Percentiles rank a stretch among this genome's conserved stretches.
These are phyloP conservation scores for Tricholomella constricta DNA, from an alignment of 768 basidiomycete genomes.

Conservation along the genomic window DNA sequence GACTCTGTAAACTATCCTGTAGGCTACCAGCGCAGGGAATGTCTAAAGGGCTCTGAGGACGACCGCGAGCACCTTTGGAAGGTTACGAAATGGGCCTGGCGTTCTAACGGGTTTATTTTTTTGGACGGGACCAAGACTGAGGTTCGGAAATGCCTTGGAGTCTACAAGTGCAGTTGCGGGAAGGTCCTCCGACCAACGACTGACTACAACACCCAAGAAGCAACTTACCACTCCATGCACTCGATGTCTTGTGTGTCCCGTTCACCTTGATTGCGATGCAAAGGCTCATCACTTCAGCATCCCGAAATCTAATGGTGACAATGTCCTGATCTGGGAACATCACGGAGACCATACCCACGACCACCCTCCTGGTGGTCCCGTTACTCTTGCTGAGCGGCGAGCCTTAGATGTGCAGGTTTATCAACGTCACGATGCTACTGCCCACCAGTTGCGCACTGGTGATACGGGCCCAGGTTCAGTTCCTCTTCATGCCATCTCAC, in stretches of 20 bases:
- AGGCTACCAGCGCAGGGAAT: neutral
- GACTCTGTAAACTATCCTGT: neutral
- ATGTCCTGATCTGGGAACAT: slow-evolving; percentile 13
- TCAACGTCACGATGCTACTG: slow-evolving; percentile 13
- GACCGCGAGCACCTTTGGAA: neutral
- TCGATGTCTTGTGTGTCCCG: neutral
- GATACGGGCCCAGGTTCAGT: slow-evolving; percentile 15
- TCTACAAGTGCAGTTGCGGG: neutral
- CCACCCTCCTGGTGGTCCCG: slow-evolving; percentile 6
- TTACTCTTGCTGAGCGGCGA: neutral
- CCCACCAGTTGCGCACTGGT: slow-evolving; percentile 21
- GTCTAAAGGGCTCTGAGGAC: neutral
- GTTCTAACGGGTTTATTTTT: neutral
- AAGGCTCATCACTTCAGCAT: neutral
- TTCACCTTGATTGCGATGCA: neutral
- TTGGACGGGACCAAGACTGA: neutral
- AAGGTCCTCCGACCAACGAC: neutral
- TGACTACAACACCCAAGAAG: neutral
- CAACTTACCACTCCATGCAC: neutral
- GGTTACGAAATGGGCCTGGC: slow-evolving; percentile 8
- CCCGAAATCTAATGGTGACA: neutral
- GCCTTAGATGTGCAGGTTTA: slow-evolving; percentile 16
- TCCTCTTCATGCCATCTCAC: slow-evolving; percentile 19
- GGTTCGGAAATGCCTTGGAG: neutral
- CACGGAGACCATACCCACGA: slow-evolving; percentile 14